Evolutionary conservation across 495 filamentous ascomycete species (phyloP).

Genomic region (Clohesyomyces aquaticus): DNA sequence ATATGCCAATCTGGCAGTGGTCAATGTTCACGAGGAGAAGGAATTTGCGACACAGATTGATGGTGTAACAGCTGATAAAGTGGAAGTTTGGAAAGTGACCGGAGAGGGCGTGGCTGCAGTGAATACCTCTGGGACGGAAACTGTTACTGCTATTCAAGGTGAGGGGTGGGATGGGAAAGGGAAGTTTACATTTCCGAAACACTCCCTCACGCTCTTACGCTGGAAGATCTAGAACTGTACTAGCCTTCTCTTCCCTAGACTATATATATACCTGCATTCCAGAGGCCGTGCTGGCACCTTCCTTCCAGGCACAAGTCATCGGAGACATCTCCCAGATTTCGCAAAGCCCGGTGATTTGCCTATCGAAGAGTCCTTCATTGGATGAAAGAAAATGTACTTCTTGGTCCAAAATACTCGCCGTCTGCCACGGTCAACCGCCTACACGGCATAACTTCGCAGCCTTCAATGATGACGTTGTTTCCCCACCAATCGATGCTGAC

Average conservation of each 20-base stretch:
- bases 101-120: conserved; percentile 58
- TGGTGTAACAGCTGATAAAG: conserved; percentile 53
- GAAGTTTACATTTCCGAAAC: conserved; percentile 64
- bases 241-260: neutral
- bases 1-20: conserved; percentile 65
- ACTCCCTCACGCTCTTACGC: conserved; percentile 66
- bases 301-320: no score
- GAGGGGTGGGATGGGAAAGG: conserved; percentile 63
- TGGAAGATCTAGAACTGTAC: conserved; percentile 59
- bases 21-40: conserved; percentile 66
- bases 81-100: conserved; percentile 63
- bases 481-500: no score
- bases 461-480: no score
- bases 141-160: conserved; percentile 61
- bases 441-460: no score
- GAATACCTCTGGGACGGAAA: conserved; percentile 64
- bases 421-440: no score
- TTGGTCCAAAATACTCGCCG: no score
- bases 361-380: no score
- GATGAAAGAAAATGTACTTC: no score
- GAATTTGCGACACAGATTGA: conserved; percentile 61
- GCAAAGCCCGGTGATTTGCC: no score
- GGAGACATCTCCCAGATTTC: no score
- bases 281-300: no score
- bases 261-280: no score